These are phyloP conservation scores for Ceratocystis diversiconidia DNA, from an alignment of 2,329 filamentous ascomycete genomes.

Conservation along the genomic window DNA sequence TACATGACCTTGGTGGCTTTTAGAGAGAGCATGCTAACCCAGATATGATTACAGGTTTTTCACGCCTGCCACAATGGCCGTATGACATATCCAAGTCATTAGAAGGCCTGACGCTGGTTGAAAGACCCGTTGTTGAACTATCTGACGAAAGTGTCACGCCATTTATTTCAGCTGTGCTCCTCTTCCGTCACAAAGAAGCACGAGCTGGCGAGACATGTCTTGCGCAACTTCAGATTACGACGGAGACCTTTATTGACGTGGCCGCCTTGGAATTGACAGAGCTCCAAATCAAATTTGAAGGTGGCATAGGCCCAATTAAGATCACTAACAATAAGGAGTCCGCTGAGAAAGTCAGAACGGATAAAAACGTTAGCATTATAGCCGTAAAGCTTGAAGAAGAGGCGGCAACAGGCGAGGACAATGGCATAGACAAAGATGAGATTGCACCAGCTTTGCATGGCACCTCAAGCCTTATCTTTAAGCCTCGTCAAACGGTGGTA, in stretches of 20 bases:
- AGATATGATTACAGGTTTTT: constrained; percentile 33
- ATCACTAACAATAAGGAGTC: constrained; percentile 31
- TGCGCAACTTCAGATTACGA: constrained; percentile 45
- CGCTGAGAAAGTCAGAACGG: constrained; percentile 15
- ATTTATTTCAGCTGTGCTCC: constrained; percentile 41
- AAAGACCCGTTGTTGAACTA: constrained; percentile 37
- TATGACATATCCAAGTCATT: constrained; percentile 47
- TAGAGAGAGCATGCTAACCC: constrained; percentile 4
- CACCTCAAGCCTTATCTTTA: constrained; percentile 17
- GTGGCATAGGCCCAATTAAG: constrained; percentile 41
- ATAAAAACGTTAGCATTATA: constrained; percentile 21
- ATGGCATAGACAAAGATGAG: constrained; percentile 21
- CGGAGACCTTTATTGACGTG: constrained; percentile 39
- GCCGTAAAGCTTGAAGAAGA: constrained; percentile 26
- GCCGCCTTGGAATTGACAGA: constrained; percentile 37
- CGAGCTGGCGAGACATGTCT: constrained; percentile 46
- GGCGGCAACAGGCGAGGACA: constrained; percentile 22
- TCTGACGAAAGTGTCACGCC: constrained; percentile 38
- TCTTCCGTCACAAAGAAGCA: constrained; percentile 43
- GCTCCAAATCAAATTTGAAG: constrained; percentile 41
- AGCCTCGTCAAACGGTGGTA: constrained; percentile 52
- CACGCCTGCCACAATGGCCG: constrained; percentile 40
- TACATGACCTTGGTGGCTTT: not conserved
- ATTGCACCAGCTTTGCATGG: constrained; percentile 21
- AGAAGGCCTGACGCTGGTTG: constrained; percentile 31